Percentiles rank a stretch among this genome's conserved stretches.
These are phyloP conservation scores for Tolypocladium sp. DNA, from an alignment of 2,329 filamentous ascomycete species.

Conservation along the genomic window DNA sequence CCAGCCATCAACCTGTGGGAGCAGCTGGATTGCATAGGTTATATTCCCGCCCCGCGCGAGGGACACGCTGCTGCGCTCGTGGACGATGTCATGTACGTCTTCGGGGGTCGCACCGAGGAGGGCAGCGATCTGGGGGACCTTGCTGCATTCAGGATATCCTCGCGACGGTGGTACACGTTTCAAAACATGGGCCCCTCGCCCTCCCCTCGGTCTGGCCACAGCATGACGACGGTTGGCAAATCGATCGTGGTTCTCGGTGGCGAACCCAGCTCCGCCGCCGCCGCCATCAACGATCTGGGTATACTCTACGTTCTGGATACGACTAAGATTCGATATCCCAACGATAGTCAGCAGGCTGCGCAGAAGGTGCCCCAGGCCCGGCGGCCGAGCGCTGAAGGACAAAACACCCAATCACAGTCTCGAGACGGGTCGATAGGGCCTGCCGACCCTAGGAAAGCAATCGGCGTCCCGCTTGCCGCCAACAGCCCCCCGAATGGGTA, in stretches of 20 bases:
- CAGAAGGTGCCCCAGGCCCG: slow-evolving; percentile 30
- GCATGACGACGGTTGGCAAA: slow-evolving; percentile 93
- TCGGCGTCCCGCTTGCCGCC: slow-evolving; percentile 25
- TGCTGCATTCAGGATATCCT: slow-evolving; percentile 66
- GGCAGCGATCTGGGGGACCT: slow-evolving; percentile 87
- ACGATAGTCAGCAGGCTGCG: slow-evolving; percentile 45
- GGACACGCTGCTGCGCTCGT: slow-evolving; percentile 90
- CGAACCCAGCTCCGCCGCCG: slow-evolving; percentile 81
- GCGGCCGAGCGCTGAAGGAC: slow-evolving; percentile 30
- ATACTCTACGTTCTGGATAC: slow-evolving; percentile 91
- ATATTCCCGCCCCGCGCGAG: slow-evolving; percentile 88
- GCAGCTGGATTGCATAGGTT: slow-evolving; percentile 91
- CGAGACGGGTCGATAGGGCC: slow-evolving; percentile 45
- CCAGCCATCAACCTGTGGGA: slow-evolving; percentile 74
- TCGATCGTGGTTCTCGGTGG: slow-evolving; percentile 87
- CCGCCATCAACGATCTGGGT: slow-evolving; percentile 74
- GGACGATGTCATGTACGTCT: slow-evolving; percentile 98
- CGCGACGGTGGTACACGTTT: slow-evolving; percentile 95
- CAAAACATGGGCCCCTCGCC: slow-evolving; percentile 98
- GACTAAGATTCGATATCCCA: slow-evolving; percentile 91
- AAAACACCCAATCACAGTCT: slow-evolving; percentile 25
- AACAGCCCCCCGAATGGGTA: slow-evolving; percentile 31
- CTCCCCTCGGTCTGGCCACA: slow-evolving; percentile 87
- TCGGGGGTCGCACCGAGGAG: slow-evolving; percentile 90
- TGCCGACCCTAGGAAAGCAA: slow-evolving; percentile 38